These are phyloP conservation scores for Mucor racemosus DNA, from an alignment of 371 early-diverging fungal genomes.

Conservation along the genomic window DNA sequence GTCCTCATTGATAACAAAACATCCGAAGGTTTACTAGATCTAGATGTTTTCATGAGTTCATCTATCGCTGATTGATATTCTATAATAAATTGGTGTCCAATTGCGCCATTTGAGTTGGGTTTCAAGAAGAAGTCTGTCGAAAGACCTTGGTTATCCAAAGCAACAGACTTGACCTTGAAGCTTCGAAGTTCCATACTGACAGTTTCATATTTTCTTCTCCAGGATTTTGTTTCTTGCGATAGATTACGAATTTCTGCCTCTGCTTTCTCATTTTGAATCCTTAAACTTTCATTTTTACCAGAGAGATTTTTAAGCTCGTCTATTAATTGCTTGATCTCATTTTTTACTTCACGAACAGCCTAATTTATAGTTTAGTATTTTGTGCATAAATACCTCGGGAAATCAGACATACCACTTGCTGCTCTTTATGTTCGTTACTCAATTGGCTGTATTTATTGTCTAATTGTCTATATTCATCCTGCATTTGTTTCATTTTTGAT, in stretches of 20 bases:
- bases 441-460: conserved; percentile 60
- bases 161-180: conserved; percentile 49
- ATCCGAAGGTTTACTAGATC: conserved; percentile 70
- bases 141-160: conserved; percentile 46
- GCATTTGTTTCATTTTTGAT: conserved; percentile 30
- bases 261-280: conserved; percentile 48
- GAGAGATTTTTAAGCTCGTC: conserved; percentile 73
- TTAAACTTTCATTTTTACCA: conserved; percentile 64
- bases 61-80: conserved; percentile 85
- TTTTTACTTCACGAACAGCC: conserved; percentile 71
- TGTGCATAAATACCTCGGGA: neutral
- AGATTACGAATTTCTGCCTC: conserved; percentile 32
- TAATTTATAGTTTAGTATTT: neutral
- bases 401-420: conserved; percentile 66
- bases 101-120: conserved; percentile 66
- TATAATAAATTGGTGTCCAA: conserved; percentile 66
- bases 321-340: conserved; percentile 73
- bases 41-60: conserved; percentile 72
- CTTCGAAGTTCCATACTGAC: conserved; percentile 51
- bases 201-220: conserved; percentile 57
- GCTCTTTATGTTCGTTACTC: conserved; percentile 72
- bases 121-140: conserved; percentile 41
- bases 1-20: conserved; percentile 83
- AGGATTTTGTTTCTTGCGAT: conserved; percentile 45
- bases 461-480: conserved; percentile 48